Conservation (phyloP, 2,329 filamentous ascomycete species). For the Tolypocladium inflatum region DNA sequence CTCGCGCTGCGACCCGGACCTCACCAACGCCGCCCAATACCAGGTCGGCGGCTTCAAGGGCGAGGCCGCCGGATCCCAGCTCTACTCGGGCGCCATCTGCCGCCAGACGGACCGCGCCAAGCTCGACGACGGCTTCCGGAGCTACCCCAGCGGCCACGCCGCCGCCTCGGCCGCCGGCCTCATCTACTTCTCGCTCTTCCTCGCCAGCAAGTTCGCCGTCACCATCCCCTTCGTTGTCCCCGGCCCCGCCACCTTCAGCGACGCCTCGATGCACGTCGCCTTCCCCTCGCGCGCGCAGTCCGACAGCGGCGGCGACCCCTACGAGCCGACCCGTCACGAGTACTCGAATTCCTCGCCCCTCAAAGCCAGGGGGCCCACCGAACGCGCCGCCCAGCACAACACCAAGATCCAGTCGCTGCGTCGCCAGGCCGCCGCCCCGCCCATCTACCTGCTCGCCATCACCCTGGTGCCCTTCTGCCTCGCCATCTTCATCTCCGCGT, state of each 20-base stretch:
- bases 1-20: constrained; percentile 66
- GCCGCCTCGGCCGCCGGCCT: constrained; percentile 71
- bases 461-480: constrained; percentile 62
- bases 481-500: constrained; percentile 74
- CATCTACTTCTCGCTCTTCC: constrained; percentile 77
- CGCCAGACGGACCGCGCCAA: constrained; percentile 47
- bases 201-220: constrained; percentile 74
- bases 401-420: constrained; percentile 33
- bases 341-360: constrained; percentile 10
- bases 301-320: constrained; percentile 30
- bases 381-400: constrained; percentile 15
- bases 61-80: constrained; percentile 46
- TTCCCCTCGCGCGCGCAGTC: constrained; percentile 58
- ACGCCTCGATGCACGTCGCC: constrained; percentile 48
- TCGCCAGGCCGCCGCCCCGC: constrained; percentile 71
- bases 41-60: constrained; percentile 52
- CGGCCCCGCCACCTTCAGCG: constrained; percentile 28
- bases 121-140: constrained; percentile 76
- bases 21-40: constrained; percentile 49
- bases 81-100: constrained; percentile 75
- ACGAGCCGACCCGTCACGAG: constrained; percentile 20
- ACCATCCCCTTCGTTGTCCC: constrained; percentile 59
- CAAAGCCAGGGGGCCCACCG: constrained; percentile 14
- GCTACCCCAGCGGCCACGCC: constrained; percentile 49
- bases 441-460: constrained; percentile 64